Evolutionary conservation across 768 basidiomycete genomes (phyloP), one percentile per base, ranked within the genome.

Genomic region (Mycena venus): DNA sequence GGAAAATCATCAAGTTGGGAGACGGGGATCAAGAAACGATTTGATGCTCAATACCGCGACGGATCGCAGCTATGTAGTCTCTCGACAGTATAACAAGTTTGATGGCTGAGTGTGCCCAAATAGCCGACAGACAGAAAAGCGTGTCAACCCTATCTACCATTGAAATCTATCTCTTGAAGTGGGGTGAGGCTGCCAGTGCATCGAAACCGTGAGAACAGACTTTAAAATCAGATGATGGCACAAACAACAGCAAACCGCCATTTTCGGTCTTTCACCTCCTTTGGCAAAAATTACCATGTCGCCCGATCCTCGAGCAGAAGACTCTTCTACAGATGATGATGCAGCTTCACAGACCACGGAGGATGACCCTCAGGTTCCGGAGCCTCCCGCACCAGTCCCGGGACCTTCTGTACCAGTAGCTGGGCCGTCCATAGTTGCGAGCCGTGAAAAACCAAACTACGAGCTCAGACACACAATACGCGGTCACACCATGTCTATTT

Each of bases 401-500:
- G 80, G 84, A 4, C 84, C 85, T 25, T 80, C 84, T 19, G 63
- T 75, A 40, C 72, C 82, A 25, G 76, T 80, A 14, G 80, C 83
- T 61, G 59, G 75, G 40, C 68, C 84, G 65, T 65, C 79, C 9
- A 80, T 84, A 44, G 77, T 77, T 15, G 78, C 80, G 19, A 80
- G 82, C n/a, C 82, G 87, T 75, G 84, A 89, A 73, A 83, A 86
- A 74, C 94, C 94, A n/a, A 88, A 92, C 76, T 96, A 96, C 80
- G 85, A 90, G 78, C 89, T 93, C 3, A 86, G 87, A 60, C 91
- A 94, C 82, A 90, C 89, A 1, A 86, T 97, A 40, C 84, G 85
- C 3, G 97, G 96, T 0, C 97, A 99, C 80, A 92, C 91, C 8
- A 90, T 91, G 79, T 93, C 94, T 0, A 93, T 98, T 64, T 96